Conservation (phyloP, 768 basidiomycete species). For the Rossbeevera mucosa region DNA sequence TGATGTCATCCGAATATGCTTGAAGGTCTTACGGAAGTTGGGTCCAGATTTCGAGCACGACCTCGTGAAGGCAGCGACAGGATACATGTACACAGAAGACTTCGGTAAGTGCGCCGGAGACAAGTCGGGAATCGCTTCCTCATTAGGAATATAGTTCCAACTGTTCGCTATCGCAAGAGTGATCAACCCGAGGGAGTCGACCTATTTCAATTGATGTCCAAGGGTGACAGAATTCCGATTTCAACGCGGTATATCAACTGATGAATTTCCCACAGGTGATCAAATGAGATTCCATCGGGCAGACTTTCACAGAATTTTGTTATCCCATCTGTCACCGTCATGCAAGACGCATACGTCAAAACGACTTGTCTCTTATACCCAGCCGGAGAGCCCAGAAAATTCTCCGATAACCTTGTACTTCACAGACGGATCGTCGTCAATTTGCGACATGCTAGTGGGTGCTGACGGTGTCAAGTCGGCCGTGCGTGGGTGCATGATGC, state of each 20-base stretch:
- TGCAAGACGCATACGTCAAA: constrained; percentile 51
- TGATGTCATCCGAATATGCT: neutral
- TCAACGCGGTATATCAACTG: neutral
- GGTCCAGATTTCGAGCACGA: constrained; percentile 15
- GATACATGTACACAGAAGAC: constrained; percentile 18
- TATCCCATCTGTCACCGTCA: constrained; percentile 43
- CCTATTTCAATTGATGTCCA: constrained; percentile 50
- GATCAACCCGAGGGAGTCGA: constrained; percentile 52
- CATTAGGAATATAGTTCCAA: constrained; percentile 36
- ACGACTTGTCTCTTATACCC: constrained; percentile 53
- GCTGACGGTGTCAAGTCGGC: constrained; percentile 66
- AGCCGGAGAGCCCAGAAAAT: constrained; percentile 33
- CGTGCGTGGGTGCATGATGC: constrained; percentile 36
- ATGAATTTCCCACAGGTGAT: constrained; percentile 35
- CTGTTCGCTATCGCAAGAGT: constrained; percentile 57
- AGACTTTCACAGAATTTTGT: constrained; percentile 59
- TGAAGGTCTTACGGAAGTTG: constrained; percentile 23
- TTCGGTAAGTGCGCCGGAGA: constrained; percentile 13
- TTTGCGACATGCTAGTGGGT: constrained; percentile 64
- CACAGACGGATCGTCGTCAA: constrained; percentile 53
- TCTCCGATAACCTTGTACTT: constrained; percentile 47
- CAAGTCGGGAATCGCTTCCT: neutral
- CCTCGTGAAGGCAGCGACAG: constrained; percentile 17
- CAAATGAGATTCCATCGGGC: constrained; percentile 57
- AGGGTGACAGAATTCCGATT: constrained; percentile 37